Evolutionary conservation across 1,284 basidiomycete species (phyloP).

Genomic region (Moesziomyces antarcticus): DNA sequence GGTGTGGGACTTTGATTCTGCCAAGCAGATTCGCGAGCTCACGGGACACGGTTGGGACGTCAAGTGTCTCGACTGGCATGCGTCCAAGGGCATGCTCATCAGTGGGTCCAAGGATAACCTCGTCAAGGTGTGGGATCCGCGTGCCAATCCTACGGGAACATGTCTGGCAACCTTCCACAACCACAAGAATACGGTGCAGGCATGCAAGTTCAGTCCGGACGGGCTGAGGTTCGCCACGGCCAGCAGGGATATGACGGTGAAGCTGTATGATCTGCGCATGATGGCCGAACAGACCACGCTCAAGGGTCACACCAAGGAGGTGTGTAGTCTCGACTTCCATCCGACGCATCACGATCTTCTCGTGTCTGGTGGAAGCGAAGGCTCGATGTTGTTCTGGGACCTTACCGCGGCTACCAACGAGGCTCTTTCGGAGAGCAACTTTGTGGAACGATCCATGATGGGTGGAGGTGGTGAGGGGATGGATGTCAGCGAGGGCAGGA

Average conservation of each 20-base stretch:
- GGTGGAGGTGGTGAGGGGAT: slow-evolving; percentile 34
- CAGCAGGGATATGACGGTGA: slow-evolving; percentile 90
- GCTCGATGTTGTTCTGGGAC: slow-evolving; percentile 92
- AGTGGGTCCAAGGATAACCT: slow-evolving; percentile 97
- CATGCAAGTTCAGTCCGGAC: slow-evolving; percentile 84
- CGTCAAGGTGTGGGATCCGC: slow-evolving; percentile 99
- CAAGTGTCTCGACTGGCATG: slow-evolving; percentile 98
- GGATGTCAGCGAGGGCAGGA: slow-evolving; percentile 32
- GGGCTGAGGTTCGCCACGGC: slow-evolving; percentile 93
- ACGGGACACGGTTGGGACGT: slow-evolving; percentile 99
- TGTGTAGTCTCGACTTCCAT: slow-evolving; percentile 96
- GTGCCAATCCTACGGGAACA: slow-evolving; percentile 29
- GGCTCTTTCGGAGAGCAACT: slow-evolving; percentile 13
- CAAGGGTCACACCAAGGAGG: slow-evolving; percentile 96
- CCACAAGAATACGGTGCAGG: slow-evolving; percentile 96
- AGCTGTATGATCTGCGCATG: slow-evolving; percentile 96
- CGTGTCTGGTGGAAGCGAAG: slow-evolving; percentile 92
- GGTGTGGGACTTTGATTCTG: slow-evolving; percentile 94
- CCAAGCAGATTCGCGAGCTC: slow-evolving; percentile 73
- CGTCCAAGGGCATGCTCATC: slow-evolving; percentile 90
- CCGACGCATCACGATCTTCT: slow-evolving; percentile 87
- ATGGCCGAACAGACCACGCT: slow-evolving; percentile 93
- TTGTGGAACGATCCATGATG: slow-evolving; percentile 13
- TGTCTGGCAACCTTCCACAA: slow-evolving; percentile 74
- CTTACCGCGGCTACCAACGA: slow-evolving; percentile 68